Conservation (phyloP, 108 stramenopile species). For the Cyclotella baltica region DNA sequence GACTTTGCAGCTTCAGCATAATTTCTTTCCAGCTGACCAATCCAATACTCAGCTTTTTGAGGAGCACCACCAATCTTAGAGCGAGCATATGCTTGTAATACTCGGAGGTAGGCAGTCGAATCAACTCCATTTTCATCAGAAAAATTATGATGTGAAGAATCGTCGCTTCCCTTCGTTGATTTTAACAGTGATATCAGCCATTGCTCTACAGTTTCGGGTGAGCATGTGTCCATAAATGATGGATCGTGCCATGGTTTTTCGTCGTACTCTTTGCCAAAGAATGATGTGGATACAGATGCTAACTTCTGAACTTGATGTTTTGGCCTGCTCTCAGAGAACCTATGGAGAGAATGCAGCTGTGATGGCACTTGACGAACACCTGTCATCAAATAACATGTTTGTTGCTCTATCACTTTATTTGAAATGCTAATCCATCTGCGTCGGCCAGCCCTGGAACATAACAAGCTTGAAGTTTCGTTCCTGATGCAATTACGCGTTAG, state of each 20-base stretch:
- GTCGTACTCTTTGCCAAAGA: neutral
- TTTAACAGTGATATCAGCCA: conserved; percentile 47
- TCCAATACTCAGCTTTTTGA: conserved; percentile 65
- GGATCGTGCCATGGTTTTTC: conserved; percentile 50
- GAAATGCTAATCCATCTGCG: too few species aligned
- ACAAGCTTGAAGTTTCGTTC: too few species aligned
- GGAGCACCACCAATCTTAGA: conserved; percentile 55
- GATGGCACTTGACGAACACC: too few species aligned
- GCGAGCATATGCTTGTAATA: conserved; percentile 60
- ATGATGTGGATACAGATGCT: neutral
- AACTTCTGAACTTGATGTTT: too few species aligned
- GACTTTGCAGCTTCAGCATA: conserved; percentile 19
- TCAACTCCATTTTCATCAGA: conserved; percentile 29
- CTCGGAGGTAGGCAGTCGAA: conserved; percentile 63
- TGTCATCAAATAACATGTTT: too few species aligned
- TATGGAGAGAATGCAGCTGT: too few species aligned
- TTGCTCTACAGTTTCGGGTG: conserved; percentile 41
- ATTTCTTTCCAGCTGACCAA: conserved; percentile 46
- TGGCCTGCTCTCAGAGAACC: too few species aligned
- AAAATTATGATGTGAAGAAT: neutral
- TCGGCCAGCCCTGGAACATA: too few species aligned
- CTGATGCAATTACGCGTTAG: too few species aligned
- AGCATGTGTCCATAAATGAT: conserved; percentile 43
- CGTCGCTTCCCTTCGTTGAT: conserved; percentile 23
- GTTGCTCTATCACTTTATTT: too few species aligned